Conservation (phyloP, 148 eudicot species). For the Fagopyrum esculentum region DNA sequence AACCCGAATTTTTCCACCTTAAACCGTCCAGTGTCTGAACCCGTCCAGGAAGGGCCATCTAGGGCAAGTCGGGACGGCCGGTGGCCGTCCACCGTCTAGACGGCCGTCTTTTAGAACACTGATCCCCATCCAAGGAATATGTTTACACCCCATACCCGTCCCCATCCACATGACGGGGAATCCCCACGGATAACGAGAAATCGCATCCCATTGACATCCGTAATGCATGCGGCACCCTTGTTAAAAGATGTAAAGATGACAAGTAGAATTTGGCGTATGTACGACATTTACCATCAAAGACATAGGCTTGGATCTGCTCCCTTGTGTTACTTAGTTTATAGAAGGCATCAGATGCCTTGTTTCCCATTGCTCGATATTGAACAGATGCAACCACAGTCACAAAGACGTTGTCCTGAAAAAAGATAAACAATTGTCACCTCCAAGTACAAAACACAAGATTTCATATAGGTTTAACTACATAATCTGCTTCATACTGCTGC, state of each 20-base stretch:
- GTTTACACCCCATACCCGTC: too few relatives aligned
- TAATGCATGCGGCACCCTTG: not conserved
- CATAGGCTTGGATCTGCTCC: slow-evolving; percentile 66
- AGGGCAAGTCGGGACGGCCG: too few relatives aligned
- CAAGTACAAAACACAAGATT: not conserved
- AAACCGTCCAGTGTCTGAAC: too few relatives aligned
- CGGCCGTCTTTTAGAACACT: too few relatives aligned
- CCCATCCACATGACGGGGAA: too few relatives aligned
- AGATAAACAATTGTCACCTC: slow-evolving; percentile 8
- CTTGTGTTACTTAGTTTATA: slow-evolving; percentile 60
- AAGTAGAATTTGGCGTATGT: not conserved
- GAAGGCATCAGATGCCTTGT: slow-evolving; percentile 57
- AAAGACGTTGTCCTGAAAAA: slow-evolving; percentile 63
- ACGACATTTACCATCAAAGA: slow-evolving; percentile 46
- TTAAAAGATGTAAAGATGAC: not conserved
- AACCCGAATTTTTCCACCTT: too few relatives aligned
- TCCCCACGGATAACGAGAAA: too few relatives aligned
- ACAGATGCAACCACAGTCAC: slow-evolving; percentile 66
- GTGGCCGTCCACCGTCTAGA: too few relatives aligned
- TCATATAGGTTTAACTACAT: not conserved
- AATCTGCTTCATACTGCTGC: not conserved
- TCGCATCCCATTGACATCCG: too few relatives aligned
- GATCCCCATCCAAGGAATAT: too few relatives aligned
- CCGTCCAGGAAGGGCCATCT: too few relatives aligned
- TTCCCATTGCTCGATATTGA: slow-evolving; percentile 57